phyloP scores from a whole-genome alignment of 768 basidiomycete species.

The Coprinopsis sp. region DNA sequence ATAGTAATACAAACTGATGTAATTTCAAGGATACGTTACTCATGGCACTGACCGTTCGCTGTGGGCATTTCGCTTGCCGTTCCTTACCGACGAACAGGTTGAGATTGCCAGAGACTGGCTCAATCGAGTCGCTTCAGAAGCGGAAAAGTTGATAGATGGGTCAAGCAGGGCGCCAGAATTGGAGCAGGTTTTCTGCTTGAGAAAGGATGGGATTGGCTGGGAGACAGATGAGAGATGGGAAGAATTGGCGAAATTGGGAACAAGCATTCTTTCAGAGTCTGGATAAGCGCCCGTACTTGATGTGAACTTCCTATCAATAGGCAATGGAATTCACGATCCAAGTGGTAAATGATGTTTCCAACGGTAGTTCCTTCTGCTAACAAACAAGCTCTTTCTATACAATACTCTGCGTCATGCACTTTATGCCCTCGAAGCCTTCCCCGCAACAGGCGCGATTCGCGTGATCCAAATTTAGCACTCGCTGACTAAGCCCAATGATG shows the following conservation, averaged over 20 bases:
- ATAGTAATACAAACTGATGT: background rate
- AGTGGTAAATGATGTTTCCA: no score
- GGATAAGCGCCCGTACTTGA: no score
- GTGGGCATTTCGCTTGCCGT: conserved; percentile 55
- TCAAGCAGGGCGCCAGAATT: conserved; percentile 1
- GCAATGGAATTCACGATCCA: no score
- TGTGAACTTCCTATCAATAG: no score
- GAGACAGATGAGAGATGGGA: background rate
- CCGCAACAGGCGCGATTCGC: no score
- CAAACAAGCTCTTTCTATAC: no score
- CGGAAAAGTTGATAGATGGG: conserved; percentile 18
- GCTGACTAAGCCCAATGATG: conserved; percentile 1
- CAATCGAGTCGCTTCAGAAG: conserved; percentile 41
- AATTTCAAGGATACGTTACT: conserved; percentile 55
- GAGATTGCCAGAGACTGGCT: conserved; percentile 54
- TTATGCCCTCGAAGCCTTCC: no score
- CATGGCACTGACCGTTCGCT: conserved; percentile 62
- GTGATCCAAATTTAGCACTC: background rate
- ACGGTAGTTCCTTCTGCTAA: no score
- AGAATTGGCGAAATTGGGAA: background rate
- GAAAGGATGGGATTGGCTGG: conserved; percentile 53
- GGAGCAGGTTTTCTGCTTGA: conserved; percentile 40
- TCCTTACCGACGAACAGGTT: conserved; percentile 42
- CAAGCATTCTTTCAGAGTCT: conserved; percentile 1
- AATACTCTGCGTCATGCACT: no score